Evolutionary conservation across 768 basidiomycete genomes (phyloP).

Genomic region (Boletus rufocinnamomeus): DNA sequence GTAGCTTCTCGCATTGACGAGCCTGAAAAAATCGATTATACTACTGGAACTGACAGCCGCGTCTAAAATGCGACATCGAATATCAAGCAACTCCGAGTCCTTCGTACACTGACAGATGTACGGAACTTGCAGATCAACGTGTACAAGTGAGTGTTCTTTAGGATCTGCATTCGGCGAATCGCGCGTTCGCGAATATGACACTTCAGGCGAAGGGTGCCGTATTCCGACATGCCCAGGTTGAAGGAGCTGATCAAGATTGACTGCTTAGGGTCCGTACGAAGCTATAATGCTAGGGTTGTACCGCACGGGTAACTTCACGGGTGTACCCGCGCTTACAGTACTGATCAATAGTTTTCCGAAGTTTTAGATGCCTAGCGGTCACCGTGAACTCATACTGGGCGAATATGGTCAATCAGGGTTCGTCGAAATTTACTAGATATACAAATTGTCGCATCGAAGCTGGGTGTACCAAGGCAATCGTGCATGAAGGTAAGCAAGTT

Average conservation of each 20-base stretch:
- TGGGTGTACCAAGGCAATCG: background rate
- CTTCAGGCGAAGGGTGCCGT: background rate
- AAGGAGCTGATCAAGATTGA: background rate
- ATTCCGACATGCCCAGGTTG: background rate
- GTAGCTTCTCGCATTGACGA: background rate
- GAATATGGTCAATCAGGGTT: background rate
- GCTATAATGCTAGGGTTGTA: background rate
- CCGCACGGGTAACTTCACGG: background rate
- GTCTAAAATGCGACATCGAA: too few species aligned
- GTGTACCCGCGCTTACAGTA: too few species aligned
- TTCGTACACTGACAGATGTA: too few species aligned
- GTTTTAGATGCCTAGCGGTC: background rate
- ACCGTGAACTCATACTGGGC: background rate
- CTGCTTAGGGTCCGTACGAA: background rate
- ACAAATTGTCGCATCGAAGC: background rate
- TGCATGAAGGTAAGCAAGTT: background rate
- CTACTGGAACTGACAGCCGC: too few species aligned
- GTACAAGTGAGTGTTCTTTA: too few species aligned
- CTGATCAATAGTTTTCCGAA: background rate
- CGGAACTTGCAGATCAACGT: too few species aligned
- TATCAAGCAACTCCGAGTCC: too few species aligned
- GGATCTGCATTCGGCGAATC: background rate
- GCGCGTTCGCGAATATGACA: background rate
- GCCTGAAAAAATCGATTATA: too few species aligned
- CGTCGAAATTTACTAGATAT: background rate